Conservation (phyloP, 805 yeast genomes). For the Lachancea nothofagi region DNA sequence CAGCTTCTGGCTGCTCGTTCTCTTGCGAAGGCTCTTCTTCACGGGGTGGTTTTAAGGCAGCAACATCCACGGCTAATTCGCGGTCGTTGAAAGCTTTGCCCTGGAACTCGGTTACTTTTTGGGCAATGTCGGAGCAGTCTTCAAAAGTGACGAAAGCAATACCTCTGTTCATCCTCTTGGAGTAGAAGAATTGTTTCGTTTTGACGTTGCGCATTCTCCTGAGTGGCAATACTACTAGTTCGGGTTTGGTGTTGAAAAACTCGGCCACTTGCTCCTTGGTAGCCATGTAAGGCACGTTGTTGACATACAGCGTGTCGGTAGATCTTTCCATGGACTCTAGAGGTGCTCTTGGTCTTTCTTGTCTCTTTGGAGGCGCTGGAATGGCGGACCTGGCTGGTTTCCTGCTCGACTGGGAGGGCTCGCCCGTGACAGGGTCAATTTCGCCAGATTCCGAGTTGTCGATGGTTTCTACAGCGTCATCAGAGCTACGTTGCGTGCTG, state of each 20-base stretch:
- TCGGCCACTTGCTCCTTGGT: slow-evolving; percentile 50
- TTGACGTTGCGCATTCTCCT: slow-evolving; percentile 29
- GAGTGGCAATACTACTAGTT: slow-evolving; percentile 49
- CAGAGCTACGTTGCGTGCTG: slow-evolving; percentile 4
- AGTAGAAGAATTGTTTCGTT: slow-evolving; percentile 34
- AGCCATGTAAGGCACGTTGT: slow-evolving; percentile 57
- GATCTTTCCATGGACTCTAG: slow-evolving; percentile 38
- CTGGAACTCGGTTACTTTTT: slow-evolving; percentile 62
- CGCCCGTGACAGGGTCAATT: too few species aligned
- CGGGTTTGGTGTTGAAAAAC: slow-evolving; percentile 45
- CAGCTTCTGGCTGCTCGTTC: slow-evolving; percentile 1
- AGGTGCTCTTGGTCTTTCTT: slow-evolving; percentile 31
- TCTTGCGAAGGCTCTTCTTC: slow-evolving; percentile 15
- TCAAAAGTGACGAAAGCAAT: slow-evolving; percentile 56
- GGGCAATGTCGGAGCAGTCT: slow-evolving; percentile 45
- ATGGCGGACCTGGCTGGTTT: slow-evolving; percentile 17
- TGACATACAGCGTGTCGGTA: slow-evolving; percentile 52
- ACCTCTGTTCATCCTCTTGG: slow-evolving; percentile 43
- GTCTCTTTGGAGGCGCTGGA: slow-evolving; percentile 26
- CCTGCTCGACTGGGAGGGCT: too few species aligned
- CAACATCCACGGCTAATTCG: slow-evolving; percentile 61
- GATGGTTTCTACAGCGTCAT: too few species aligned
- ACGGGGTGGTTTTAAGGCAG: slow-evolving; percentile 41
- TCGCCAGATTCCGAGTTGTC: too few species aligned
- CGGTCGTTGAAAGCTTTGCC: slow-evolving; percentile 65